A percentile compares a stretch with the other conserved stretches of the same genome.
Conservation (phyloP, 208 protist species). For the Crithidia bombi region DNA sequence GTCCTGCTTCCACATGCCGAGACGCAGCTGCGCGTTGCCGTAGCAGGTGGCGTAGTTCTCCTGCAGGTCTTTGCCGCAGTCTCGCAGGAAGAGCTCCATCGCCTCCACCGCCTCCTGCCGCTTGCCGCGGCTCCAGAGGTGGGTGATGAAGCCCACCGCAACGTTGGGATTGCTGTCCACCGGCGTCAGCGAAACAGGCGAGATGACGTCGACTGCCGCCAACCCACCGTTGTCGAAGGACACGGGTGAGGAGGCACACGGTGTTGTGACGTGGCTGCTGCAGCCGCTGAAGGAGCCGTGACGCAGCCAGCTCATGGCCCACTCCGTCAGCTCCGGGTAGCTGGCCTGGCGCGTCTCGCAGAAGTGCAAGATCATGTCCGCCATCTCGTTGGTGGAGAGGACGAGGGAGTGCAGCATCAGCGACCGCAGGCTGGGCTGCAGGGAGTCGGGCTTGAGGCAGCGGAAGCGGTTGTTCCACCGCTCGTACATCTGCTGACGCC, state of each 20-base stretch:
- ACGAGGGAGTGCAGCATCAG: conserved; percentile 97
- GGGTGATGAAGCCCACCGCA: conserved; percentile 76
- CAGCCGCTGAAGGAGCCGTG: conserved; percentile 45
- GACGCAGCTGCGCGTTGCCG: conserved; percentile 75
- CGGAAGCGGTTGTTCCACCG: conserved; percentile 85
- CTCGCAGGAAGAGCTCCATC: conserved; percentile 80
- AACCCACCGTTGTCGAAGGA: conserved; percentile 14
- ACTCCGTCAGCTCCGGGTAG: conserved; percentile 86
- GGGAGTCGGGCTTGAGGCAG: conserved; percentile 89
- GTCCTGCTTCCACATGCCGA: conserved; percentile 90
- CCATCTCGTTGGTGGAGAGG: conserved; percentile 91
- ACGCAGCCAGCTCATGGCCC: conserved; percentile 87
- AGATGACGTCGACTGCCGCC: conserved; percentile 17
- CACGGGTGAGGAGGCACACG: conserved; percentile 9
- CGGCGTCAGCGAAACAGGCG: conserved; percentile 11
- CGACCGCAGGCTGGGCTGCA: conserved; percentile 95
- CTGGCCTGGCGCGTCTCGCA: conserved; percentile 73
- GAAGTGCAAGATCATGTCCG: conserved; percentile 97
- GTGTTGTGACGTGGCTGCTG: conserved; percentile 28
- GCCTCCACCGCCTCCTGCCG: conserved; percentile 68
- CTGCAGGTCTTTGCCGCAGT: conserved; percentile 60
- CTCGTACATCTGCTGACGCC: conserved; percentile 66
- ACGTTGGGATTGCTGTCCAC: conserved; percentile 55
- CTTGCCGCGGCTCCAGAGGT: conserved; percentile 85
- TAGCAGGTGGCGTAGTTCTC: conserved; percentile 66